phyloP scores from a whole-genome alignment of 2,329 filamentous ascomycete species.

The Aureobasidium mangrovei region DNA sequence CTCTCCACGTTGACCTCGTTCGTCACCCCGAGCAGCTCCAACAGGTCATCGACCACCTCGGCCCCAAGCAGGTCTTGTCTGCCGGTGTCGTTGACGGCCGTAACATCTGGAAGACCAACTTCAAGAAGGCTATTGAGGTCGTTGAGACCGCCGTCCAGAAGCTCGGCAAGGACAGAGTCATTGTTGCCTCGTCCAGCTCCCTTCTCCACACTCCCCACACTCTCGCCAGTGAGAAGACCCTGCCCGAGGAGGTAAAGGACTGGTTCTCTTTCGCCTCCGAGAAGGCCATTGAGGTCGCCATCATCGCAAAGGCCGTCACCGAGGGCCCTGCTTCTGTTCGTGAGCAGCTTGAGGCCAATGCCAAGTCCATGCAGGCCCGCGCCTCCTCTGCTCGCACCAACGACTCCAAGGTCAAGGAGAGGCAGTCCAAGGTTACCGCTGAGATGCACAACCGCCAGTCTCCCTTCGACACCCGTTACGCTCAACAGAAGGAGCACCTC shows the following conservation, averaged over 20 bases:
- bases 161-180: conserved; percentile 94
- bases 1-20: conserved; percentile 90
- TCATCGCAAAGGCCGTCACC: conserved; percentile 95
- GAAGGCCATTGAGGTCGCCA: conserved; percentile 83
- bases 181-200: conserved; percentile 93
- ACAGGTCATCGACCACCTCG: conserved; percentile 71
- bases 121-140: conserved; percentile 85
- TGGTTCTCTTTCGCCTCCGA: conserved; percentile 98
- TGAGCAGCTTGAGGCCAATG: conserved; percentile 90
- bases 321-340: conserved; percentile 81
- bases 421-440: conserved; percentile 76
- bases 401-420: conserved; percentile 93
- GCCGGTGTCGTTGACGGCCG: conserved; percentile 95
- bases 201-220: conserved; percentile 98
- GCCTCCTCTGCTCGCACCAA: conserved; percentile 92
- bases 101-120: conserved; percentile 99
- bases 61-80: conserved; percentile 82
- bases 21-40: conserved; percentile 97
- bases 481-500: conserved; percentile 83
- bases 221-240: conserved; percentile 96
- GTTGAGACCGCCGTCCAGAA: conserved; percentile 88
- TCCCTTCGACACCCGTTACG: conserved; percentile 74
- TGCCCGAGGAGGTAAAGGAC: conserved; percentile 83
- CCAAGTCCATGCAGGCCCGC: conserved; percentile 84
- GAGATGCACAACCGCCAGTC: conserved; percentile 90